Percentiles rank a stretch among this genome's conserved stretches.
Conservation (phyloP, 768 basidiomycete genomes). For the Xerocomellus chrysenteron region DNA sequence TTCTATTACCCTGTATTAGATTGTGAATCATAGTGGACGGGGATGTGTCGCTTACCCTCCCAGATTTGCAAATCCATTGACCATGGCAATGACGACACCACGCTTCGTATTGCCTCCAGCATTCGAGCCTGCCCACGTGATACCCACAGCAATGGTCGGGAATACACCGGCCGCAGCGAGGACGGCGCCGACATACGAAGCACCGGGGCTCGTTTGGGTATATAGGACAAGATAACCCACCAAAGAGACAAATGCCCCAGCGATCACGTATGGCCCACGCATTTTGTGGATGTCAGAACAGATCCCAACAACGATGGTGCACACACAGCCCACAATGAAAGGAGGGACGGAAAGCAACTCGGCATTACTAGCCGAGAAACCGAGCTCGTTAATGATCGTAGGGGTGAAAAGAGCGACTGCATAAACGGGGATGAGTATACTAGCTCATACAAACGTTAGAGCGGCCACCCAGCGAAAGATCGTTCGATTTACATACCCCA, state of each 20-base stretch:
- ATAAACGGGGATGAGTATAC: slow-evolving; percentile 44
- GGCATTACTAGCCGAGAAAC: slow-evolving; percentile 50
- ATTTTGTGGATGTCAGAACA: slow-evolving; percentile 2
- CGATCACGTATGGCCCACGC: slow-evolving; percentile 2
- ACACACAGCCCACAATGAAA: slow-evolving; percentile 45
- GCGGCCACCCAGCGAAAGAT: not conserved
- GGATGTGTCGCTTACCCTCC: slow-evolving; percentile 41
- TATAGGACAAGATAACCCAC: slow-evolving; percentile 6
- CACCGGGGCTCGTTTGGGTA: not conserved
- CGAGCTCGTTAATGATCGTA: slow-evolving; percentile 48
- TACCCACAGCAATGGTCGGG: slow-evolving; percentile 45
- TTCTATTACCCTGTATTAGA: slow-evolving; percentile 22
- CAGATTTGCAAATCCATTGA: slow-evolving; percentile 43
- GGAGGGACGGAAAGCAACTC: slow-evolving; percentile 50
- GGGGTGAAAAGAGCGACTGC: slow-evolving; percentile 49
- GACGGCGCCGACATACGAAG: slow-evolving; percentile 46
- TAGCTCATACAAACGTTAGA: slow-evolving; percentile 16
- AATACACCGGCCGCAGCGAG: slow-evolving; percentile 53
- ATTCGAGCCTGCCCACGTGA: slow-evolving; percentile 58
- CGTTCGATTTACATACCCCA: slow-evolving; percentile 32
- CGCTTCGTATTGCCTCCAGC: slow-evolving; percentile 57
- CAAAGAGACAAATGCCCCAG: slow-evolving; percentile 1
- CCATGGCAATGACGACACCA: slow-evolving; percentile 51
- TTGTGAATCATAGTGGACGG: not conserved
- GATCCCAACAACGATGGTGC: slow-evolving; percentile 43